These are phyloP conservation scores for Pisolithus microcarpus DNA, from an alignment of 768 basidiomycete species.

Conservation along the genomic window DNA sequence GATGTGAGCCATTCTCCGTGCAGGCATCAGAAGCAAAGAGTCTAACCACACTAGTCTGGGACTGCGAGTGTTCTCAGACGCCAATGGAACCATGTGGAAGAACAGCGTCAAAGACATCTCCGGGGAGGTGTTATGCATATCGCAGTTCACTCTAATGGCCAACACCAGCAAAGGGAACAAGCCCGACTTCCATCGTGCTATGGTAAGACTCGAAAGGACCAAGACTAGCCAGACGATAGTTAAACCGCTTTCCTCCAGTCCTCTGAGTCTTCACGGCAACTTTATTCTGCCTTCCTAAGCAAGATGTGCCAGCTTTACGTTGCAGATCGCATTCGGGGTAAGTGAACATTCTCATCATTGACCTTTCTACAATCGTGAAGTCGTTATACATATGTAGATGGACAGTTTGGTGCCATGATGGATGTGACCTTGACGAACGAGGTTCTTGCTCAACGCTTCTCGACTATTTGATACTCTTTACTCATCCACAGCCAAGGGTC, in stretches of 20 bases:
- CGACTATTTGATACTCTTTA: not conserved
- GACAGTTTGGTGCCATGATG: slow-evolving; percentile 97
- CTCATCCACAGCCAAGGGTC: slow-evolving; percentile 45
- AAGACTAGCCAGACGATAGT: not conserved
- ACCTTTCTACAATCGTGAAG: not conserved
- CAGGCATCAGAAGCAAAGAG: not conserved
- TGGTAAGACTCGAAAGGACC: slow-evolving; percentile 46
- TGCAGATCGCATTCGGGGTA: slow-evolving; percentile 75
- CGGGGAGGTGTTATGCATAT: slow-evolving; percentile 90
- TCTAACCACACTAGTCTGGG: slow-evolving; percentile 43
- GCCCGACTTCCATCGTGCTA: slow-evolving; percentile 88
- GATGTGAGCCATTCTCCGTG: slow-evolving; percentile 43
- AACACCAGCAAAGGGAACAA: slow-evolving; percentile 84
- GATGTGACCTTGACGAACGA: slow-evolving; percentile 82
- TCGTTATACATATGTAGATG: slow-evolving; percentile 45
- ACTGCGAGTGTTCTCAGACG: slow-evolving; percentile 66
- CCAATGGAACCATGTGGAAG: slow-evolving; percentile 74
- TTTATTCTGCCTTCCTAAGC: slow-evolving; percentile 71
- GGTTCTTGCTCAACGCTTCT: slow-evolving; percentile 32
- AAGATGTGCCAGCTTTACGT: slow-evolving; percentile 60
- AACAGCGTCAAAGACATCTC: slow-evolving; percentile 77
- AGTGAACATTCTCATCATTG: slow-evolving; percentile 3
- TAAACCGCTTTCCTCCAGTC: slow-evolving; percentile 36
- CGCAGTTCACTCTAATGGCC: slow-evolving; percentile 88
- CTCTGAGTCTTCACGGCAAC: slow-evolving; percentile 52